Percentiles rank a stretch among this genome's conserved stretches.
phyloP scores from a whole-genome alignment of 164 flowering plant species.

The Stephania cephalantha region DNA sequence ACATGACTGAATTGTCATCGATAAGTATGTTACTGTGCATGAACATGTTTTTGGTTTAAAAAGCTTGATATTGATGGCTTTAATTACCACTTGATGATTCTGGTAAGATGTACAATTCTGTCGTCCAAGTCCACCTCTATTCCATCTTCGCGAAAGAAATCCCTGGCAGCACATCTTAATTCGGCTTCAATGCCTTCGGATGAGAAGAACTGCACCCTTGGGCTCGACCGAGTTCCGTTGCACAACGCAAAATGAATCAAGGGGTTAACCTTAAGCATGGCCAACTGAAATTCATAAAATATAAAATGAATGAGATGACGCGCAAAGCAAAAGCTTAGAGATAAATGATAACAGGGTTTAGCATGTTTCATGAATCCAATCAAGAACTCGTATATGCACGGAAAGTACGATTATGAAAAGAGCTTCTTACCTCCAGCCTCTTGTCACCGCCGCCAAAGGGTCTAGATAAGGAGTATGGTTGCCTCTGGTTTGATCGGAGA shows the following conservation, averaged over 20 bases:
- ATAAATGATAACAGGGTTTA: background rate
- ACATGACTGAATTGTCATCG: background rate
- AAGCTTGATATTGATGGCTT: constrained; percentile 7
- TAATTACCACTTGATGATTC: constrained; percentile 69
- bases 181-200: constrained; percentile 62
- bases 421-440: constrained; percentile 59
- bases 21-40: background rate
- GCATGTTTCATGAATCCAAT: background rate
- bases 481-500: constrained; percentile 63
- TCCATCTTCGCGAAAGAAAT: constrained; percentile 57
- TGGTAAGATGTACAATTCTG: constrained; percentile 64
- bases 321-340: background rate
- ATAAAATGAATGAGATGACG: background rate
- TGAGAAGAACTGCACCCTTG: constrained; percentile 67
- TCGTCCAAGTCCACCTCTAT: constrained; percentile 63
- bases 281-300: constrained; percentile 34
- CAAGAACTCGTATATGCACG: background rate
- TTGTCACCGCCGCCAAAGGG: constrained; percentile 56
- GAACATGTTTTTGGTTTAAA: no score
- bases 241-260: constrained; percentile 79
- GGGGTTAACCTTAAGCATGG: constrained; percentile 49
- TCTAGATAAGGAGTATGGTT: constrained; percentile 56
- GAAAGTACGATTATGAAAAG: background rate
- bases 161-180: constrained; percentile 63
- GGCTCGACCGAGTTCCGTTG: constrained; percentile 71